Conservation (phyloP, 2,329 filamentous ascomycete genomes). For the Aspergillus viridinutans region DNA sequence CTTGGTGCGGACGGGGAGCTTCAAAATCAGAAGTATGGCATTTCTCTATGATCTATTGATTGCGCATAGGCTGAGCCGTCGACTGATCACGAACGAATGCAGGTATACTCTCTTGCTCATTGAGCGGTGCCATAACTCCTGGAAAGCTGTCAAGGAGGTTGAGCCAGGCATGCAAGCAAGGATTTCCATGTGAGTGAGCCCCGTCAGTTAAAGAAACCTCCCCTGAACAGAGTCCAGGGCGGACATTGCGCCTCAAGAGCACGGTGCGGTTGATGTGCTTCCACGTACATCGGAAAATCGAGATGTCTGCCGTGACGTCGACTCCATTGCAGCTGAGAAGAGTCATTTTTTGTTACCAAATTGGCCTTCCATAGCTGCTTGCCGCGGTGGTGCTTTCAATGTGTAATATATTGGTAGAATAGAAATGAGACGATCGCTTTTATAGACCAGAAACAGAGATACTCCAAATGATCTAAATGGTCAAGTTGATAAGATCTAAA, state of each 20-base stretch:
- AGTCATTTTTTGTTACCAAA: neutral
- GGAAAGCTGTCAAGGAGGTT: neutral
- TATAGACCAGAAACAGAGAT: neutral
- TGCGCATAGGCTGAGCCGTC: neutral
- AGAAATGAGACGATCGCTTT: neutral
- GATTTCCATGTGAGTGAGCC: neutral
- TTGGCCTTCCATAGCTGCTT: neutral
- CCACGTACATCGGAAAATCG: neutral
- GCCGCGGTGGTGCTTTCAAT: neutral
- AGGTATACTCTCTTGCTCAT: neutral
- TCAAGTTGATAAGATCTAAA: neutral
- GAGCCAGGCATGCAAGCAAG: neutral
- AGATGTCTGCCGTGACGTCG: neutral
- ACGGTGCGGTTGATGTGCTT: neutral
- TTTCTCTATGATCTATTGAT: neutral
- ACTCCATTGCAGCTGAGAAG: constrained; percentile 5
- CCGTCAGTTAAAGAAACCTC: neutral
- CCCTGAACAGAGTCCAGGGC: neutral
- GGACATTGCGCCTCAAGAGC: neutral
- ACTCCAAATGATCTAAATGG: neutral
- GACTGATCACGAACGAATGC: neutral
- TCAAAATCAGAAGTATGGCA: neutral
- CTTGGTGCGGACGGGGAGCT: constrained; percentile 63
- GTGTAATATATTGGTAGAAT: neutral
- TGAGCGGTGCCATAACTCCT: neutral